A percentile compares a stretch with the other conserved stretches of the same genome.
Conservation (phyloP, 176 grass and related monocot species). For the Coix lacrymajobi region DNA sequence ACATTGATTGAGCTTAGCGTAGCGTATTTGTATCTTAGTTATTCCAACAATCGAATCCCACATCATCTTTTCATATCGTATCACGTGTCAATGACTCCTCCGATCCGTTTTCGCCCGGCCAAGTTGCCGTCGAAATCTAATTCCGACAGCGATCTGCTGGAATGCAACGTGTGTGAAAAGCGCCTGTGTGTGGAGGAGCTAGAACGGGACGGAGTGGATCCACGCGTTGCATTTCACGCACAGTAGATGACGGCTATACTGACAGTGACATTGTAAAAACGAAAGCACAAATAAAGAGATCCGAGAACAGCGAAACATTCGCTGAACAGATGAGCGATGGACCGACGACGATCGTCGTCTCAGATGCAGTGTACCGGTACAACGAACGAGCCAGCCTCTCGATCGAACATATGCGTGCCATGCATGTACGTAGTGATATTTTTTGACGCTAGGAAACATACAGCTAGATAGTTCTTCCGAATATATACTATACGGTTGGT, state of each 20-base stretch:
- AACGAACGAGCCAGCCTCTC: not conserved
- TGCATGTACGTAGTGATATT: not conserved
- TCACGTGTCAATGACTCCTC: not conserved
- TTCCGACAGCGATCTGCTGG: not conserved
- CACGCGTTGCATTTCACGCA: not conserved
- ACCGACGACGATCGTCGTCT: not conserved
- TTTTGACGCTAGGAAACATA: not conserved
- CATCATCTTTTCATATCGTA: not conserved
- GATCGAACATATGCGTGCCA: not conserved
- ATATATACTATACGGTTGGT: not conserved
- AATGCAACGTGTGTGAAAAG: not conserved
- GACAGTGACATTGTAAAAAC: not conserved
- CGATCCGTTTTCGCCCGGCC: not conserved
- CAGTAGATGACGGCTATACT: not conserved
- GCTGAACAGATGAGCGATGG: not conserved
- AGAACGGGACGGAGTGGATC: not conserved
- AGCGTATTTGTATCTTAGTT: conserved; percentile 6
- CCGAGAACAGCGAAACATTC: not conserved
- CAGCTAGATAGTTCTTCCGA: not conserved
- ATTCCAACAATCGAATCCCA: not conserved
- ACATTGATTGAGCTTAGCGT: not conserved
- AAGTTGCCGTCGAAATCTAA: conserved; percentile 21
- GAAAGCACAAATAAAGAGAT: too few species aligned
- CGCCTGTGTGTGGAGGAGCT: not conserved
- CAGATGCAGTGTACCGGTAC: not conserved